Base-by-base conservation (phyloP, 164 flowering plant genomes). In the Aristolochia contorta region DNA sequence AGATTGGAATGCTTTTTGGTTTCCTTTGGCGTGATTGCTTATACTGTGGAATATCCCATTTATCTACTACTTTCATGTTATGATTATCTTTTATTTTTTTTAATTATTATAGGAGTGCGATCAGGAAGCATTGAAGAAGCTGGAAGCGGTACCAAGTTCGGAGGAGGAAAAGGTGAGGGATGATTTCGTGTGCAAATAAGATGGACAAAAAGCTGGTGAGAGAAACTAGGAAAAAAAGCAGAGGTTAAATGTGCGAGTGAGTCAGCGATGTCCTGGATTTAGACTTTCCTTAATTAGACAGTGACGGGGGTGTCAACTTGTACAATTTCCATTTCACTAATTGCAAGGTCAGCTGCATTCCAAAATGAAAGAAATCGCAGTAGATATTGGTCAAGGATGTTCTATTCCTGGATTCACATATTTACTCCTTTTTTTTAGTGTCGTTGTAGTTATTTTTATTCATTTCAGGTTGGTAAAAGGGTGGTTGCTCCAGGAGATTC, bases 71-170 rank as follows among this genome's bases (percentile, higher is more conserved):
- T 50, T 50, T 61, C 32, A 3, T 12, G 6, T 15, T 57, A 16
- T 56, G 23, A 15, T 33, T 59, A n/a, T n/a, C n/a, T n/a, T 16
- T 13, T 20, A 21, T 64, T 25, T 62, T 23, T 64, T 45, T 32
- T 32, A 47, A 64, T 68, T 33, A n/a, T n/a, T n/a, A n/a, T 79
- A 86, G 91, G 63, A 61, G 23, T 58, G 50, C 59, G 96, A 86
- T 61, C 83, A 83, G 75, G 87, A 80, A 55, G 77, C 73, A 20
- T 12, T 88, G 64, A 74, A 71, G 79, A 71, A 70, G 37, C 59
- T 85, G 63, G 60, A 71, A 16, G 71, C 14, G 1, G 67, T 57
- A 30, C 8, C 56, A 19, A 60, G 65, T 20, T 50, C 41, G n/a
- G 27, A 70, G 52, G 46, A 56, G 1, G 32, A 60, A 47, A 46